Evolutionary conservation across 1,284 basidiomycete species (phyloP).

Genomic region (Trametes versicolor): DNA sequence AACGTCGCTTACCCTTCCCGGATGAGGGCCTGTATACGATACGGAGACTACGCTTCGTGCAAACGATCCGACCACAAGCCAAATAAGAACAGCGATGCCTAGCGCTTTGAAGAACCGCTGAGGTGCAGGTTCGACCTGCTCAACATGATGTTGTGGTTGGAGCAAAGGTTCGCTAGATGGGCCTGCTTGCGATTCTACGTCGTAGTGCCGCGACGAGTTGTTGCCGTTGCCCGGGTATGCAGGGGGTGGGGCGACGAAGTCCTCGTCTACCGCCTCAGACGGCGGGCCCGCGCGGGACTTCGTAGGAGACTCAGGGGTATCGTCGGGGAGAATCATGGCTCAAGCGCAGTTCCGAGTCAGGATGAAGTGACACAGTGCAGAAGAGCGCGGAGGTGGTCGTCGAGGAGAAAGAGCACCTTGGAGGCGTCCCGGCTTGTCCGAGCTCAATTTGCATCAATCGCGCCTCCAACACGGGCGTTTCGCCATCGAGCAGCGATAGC

Average conservation of each 20-base stretch:
- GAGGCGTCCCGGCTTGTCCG: not conserved
- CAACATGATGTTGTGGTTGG: constrained; percentile 15
- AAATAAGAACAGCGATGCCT: constrained; percentile 40
- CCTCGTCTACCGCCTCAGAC: constrained; percentile 23
- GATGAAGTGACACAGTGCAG: not conserved
- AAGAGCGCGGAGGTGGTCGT: not conserved
- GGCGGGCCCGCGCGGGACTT: constrained; percentile 31
- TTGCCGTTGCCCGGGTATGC: constrained; percentile 34
- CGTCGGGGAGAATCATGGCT: constrained; percentile 45
- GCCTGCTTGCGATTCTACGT: constrained; percentile 22
- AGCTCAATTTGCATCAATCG: not conserved
- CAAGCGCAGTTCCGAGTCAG: constrained; percentile 4
- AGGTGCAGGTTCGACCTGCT: constrained; percentile 31
- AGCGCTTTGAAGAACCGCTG: constrained; percentile 43
- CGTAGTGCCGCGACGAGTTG: constrained; percentile 20
- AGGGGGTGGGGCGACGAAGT: constrained; percentile 31
- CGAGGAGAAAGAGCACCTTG: constrained; percentile 3
- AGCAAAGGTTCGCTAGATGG: constrained; percentile 11
- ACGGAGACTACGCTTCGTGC: constrained; percentile 33
- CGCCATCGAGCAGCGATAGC: constrained; percentile 9
- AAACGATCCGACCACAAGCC: constrained; percentile 34
- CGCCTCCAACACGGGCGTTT: constrained; percentile 3
- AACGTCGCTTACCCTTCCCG: not conserved
- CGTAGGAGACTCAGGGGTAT: constrained; percentile 36
- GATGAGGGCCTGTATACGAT: constrained; percentile 14